Base-by-base conservation (phyloP, 495 filamentous ascomycete species). In the Aspergillus incahuasiensis region DNA sequence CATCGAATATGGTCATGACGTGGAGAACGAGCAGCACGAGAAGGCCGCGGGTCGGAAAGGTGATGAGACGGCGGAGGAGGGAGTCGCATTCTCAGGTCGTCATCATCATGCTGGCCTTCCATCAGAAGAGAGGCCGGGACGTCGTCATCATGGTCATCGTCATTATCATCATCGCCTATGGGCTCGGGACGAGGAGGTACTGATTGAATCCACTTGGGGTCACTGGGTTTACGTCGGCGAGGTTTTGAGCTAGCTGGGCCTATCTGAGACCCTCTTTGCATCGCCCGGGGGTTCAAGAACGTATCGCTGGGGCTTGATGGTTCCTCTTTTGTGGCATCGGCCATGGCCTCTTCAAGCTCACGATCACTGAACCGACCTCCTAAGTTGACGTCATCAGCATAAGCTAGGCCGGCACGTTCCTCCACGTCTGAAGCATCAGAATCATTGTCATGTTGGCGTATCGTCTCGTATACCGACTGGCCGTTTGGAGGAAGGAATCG, bases 101-200 rank as follows among this genome's bases (percentile, higher is more conserved):
- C 70, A 22, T 71, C 67, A 25, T 71, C 56, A n/a, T 69, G 60
- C 16, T 74, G 62, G 12, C 76, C 74, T 68, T 97, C 94, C 21
- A 97, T 82, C 24, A 97, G 70, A 47, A 98, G 77, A 13, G 92
- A 97, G 30, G 83, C 82, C 3, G 94, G 94, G 1, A 98, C 94
- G 60, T 97, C 94, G 49, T 96, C 92, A 64, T 96, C 89, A 16
- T 80, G 82, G 50, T 95, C 44, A 9, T 44, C 54, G 54, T 56
- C 94, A 59, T 97, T 91, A 49, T 95, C 91, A 65, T 96, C 89
- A 15, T 80, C 82, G 50, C 94, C 89, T n/a, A 90, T 86, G 15
- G 86, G 74, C 19, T 84, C 69, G 44, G 72, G 65, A 0, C 64
- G 65, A 5, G 65, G 64, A 7, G 65, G 57, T 20, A 59, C 61